These are phyloP conservation scores for Penicillium paradoxum DNA, from an alignment of 495 filamentous ascomycete genomes.

Conservation along the genomic window DNA sequence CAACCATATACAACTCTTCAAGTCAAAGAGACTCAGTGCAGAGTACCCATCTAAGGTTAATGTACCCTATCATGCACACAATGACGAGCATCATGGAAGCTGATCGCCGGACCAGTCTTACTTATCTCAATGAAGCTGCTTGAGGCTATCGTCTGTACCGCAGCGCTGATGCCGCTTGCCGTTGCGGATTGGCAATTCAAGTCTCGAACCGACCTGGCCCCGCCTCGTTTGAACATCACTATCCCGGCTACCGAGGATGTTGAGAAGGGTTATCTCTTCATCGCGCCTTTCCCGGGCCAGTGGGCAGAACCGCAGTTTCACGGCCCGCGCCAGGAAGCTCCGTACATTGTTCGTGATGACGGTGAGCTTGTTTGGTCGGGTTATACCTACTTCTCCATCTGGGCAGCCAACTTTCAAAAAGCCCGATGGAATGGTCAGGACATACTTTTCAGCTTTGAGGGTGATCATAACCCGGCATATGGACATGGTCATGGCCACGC, in stretches of 20 bases:
- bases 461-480: slow-evolving; percentile 49
- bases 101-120: slow-evolving; percentile 32
- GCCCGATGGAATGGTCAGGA: slow-evolving; percentile 49
- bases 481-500: slow-evolving; percentile 50
- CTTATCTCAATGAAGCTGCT: slow-evolving; percentile 33
- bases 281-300: slow-evolving; percentile 49
- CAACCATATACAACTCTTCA: not conserved
- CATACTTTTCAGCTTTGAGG: slow-evolving; percentile 50
- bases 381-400: slow-evolving; percentile 51
- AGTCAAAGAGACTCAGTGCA: slow-evolving; percentile 29
- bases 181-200: slow-evolving; percentile 53
- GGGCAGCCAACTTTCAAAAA: slow-evolving; percentile 45
- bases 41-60: slow-evolving; percentile 49
- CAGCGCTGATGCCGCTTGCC: slow-evolving; percentile 24
- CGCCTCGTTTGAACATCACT: slow-evolving; percentile 52
- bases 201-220: slow-evolving; percentile 52
- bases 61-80: slow-evolving; percentile 45
- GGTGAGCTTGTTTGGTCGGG: slow-evolving; percentile 54
- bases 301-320: slow-evolving; percentile 30
- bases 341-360: slow-evolving; percentile 52
- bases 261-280: slow-evolving; percentile 50
- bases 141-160: slow-evolving; percentile 16
- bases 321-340: slow-evolving; percentile 50
- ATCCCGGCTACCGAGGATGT: slow-evolving; percentile 45
- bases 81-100: slow-evolving; percentile 31